These are phyloP conservation scores for Erysimum cheiri DNA, from an alignment of 441 rosid genomes.

Conservation along the genomic window DNA sequence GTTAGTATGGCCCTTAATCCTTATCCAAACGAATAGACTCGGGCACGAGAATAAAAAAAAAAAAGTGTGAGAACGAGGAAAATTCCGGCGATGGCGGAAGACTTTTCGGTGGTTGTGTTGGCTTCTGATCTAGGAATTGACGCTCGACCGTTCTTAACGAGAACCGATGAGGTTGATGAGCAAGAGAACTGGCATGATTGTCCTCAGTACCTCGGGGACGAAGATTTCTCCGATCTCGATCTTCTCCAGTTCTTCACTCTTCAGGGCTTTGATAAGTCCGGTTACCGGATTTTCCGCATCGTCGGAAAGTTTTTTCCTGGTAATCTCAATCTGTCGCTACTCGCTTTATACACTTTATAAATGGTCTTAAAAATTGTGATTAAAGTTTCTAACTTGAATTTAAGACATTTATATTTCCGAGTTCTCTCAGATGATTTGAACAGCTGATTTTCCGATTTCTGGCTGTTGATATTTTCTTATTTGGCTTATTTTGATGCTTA, in stretches of 20 bases:
- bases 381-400: constrained; percentile 17
- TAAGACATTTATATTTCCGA: not conserved
- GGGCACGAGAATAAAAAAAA: not conserved
- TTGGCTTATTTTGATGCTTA: not conserved
- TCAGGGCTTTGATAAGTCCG: constrained; percentile 66
- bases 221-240: constrained; percentile 90
- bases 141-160: constrained; percentile 66
- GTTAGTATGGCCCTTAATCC: constrained; percentile 9
- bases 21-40: too few species aligned
- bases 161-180: constrained; percentile 46
- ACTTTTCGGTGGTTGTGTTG: constrained; percentile 77
- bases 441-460: not conserved
- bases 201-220: constrained; percentile 63
- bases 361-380: not conserved
- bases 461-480: not conserved
- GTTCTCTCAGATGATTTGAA: constrained; percentile 1
- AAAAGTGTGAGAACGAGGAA: constrained; percentile 16
- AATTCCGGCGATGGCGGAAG: constrained; percentile 55
- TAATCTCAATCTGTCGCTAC: constrained; percentile 35
- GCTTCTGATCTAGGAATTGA: constrained; percentile 94
- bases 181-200: constrained; percentile 82
- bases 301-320: constrained; percentile 76
- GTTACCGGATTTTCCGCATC: constrained; percentile 63
- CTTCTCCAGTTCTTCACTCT: constrained; percentile 64
- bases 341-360: not conserved